Evolutionary conservation across 352 stramenopile genomes (phyloP).

Genomic region (Phytophthora lateralis): DNA sequence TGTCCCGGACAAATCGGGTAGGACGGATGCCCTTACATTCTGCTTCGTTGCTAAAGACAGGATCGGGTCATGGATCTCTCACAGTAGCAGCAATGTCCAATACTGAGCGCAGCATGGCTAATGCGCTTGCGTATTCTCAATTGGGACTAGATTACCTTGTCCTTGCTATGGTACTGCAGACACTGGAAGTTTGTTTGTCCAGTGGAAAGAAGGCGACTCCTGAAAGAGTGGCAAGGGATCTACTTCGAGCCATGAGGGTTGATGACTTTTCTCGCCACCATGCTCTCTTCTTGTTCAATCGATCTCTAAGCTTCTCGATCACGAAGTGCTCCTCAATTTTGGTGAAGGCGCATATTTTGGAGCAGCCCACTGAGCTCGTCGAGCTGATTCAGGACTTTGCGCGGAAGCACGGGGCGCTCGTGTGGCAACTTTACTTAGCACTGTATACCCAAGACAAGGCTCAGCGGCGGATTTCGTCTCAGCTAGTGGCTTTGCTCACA

Average conservation of each 20-base stretch:
- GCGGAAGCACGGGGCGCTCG: conserved; percentile 76
- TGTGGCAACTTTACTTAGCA: conserved; percentile 88
- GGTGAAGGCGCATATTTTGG: conserved; percentile 87
- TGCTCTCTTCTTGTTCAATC: conserved; percentile 85
- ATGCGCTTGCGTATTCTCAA: conserved; percentile 80
- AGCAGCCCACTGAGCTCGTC: conserved; percentile 86
- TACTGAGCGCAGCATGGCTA: conserved; percentile 75
- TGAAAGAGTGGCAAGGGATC: conserved; percentile 70
- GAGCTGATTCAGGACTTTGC: conserved; percentile 88
- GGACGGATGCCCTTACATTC: conserved; percentile 47
- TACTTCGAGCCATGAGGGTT: conserved; percentile 85
- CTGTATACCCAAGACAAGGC: conserved; percentile 85
- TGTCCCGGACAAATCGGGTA: conserved; percentile 78
- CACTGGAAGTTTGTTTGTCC: conserved; percentile 84
- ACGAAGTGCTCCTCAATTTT: conserved; percentile 88
- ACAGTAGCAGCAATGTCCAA: conserved; percentile 50
- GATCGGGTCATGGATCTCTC: conserved; percentile 24
- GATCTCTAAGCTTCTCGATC: conserved; percentile 86
- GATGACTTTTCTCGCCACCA: conserved; percentile 89
- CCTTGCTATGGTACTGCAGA: conserved; percentile 76
- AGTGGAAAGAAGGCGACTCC: conserved; percentile 87
- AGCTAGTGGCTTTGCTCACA: conserved; percentile 83
- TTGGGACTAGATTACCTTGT: conserved; percentile 85
- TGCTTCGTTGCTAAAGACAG: conserved; percentile 29
- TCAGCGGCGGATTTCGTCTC: conserved; percentile 85